Percentiles rank a stretch among this genome's conserved stretches.
These are phyloP conservation scores for Teunomyces funiuensis DNA, from an alignment of 805 yeast species.

Conservation along the genomic window DNA sequence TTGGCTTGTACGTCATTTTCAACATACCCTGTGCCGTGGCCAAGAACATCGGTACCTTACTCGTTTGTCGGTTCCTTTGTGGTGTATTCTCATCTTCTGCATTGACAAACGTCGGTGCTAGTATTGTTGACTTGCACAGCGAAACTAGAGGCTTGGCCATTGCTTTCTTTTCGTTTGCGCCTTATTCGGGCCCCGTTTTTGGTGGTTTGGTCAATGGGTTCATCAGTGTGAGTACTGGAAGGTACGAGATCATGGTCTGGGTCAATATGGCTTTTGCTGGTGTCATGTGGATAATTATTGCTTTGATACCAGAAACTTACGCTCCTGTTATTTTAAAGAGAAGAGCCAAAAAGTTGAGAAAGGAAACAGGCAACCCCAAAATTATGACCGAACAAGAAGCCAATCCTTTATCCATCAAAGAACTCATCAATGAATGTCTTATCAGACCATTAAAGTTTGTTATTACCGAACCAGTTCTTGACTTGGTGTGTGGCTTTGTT, in stretches of 20 bases:
- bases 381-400: constrained; percentile 95
- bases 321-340: constrained; percentile 75
- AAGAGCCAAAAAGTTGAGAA: constrained; percentile 66
- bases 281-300: constrained; percentile 65
- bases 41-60: constrained; percentile 75
- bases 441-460: constrained; percentile 78
- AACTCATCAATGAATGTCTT: constrained; percentile 70
- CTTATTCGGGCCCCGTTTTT: constrained; percentile 88
- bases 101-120: constrained; percentile 84
- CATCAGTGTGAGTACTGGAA: constrained; percentile 66
- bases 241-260: constrained; percentile 78
- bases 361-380: constrained; percentile 76
- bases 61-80: constrained; percentile 81
- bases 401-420: constrained; percentile 64
- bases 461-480: constrained; percentile 81
- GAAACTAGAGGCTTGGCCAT: constrained; percentile 85
- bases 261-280: constrained; percentile 93
- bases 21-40: constrained; percentile 87
- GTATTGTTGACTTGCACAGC: constrained; percentile 83
- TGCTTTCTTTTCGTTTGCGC: constrained; percentile 88
- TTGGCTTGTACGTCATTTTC: constrained; percentile 71
- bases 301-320: constrained; percentile 83
- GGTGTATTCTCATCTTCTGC: constrained; percentile 88
- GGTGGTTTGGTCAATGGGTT: constrained; percentile 91
- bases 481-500: constrained; percentile 79